These are phyloP conservation scores for Pilobolus umbonatus DNA, from an alignment of 192 early-diverging fungal species.

Conservation along the genomic window DNA sequence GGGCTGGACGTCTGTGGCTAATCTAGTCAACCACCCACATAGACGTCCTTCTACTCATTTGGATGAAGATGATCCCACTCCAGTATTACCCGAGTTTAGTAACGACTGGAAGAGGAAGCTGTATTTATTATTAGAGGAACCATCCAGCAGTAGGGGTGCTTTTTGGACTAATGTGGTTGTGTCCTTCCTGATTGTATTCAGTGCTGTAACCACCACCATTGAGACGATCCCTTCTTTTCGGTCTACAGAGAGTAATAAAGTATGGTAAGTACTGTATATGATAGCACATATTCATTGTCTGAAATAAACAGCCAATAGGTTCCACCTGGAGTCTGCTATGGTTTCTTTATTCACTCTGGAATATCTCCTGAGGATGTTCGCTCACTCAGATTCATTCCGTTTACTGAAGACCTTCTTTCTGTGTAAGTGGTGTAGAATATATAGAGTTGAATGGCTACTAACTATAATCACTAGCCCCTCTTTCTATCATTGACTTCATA, in stretches of 20 bases:
- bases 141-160: slow-evolving; percentile 65
- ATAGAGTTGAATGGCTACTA: neutral
- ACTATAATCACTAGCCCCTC: slow-evolving; percentile 42
- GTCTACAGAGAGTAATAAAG: slow-evolving; percentile 41
- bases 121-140: slow-evolving; percentile 72
- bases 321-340: slow-evolving; percentile 34
- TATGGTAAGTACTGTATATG: slow-evolving; percentile 38
- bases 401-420: slow-evolving; percentile 53
- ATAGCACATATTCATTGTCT: neutral
- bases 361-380: slow-evolving; percentile 60
- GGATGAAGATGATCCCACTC: neutral
- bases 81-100: neutral
- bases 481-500: slow-evolving; percentile 70
- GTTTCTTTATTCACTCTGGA: slow-evolving; percentile 73
- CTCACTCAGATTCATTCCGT: slow-evolving; percentile 65
- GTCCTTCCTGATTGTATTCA: slow-evolving; percentile 66
- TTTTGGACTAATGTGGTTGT: slow-evolving; percentile 72
- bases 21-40: neutral
- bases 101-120: slow-evolving; percentile 47
- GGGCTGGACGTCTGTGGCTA: slow-evolving; percentile 3
- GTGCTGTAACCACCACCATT: slow-evolving; percentile 68
- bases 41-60: neutral
- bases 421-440: slow-evolving; percentile 29
- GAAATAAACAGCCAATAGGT: neutral
- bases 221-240: slow-evolving; percentile 78